Evolutionary conservation across 768 basidiomycete genomes (phyloP), one percentile per base, ranked within the genome.

Genomic region (Paxillus involutus): DNA sequence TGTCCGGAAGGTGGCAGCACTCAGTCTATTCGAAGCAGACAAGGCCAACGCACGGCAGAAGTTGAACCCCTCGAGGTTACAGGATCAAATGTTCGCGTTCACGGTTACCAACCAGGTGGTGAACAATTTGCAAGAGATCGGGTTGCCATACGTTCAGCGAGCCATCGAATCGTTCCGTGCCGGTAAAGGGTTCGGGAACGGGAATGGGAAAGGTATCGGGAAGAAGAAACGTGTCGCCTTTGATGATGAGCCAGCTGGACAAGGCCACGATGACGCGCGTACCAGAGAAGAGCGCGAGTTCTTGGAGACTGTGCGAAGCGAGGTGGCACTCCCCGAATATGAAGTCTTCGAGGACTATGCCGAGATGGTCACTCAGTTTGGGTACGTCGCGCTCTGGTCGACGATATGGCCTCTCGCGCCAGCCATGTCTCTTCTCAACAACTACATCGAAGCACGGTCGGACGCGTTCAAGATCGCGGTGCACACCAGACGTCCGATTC

Each of bases 301-400:
- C 65, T 71, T 99, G 67, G 88, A 91, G 62, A 73, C 78, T 44
- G 87, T 97, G 24, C 77, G 93, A 53, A 74, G 75, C 47, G 88
- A 98, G 73, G 86, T 87, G 6, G 81, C 82, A 24, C 75, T 95
- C 45, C 90, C 94, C 0, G 85, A 85, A 37, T 94, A 95, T 63
- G 81, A 85, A 35, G 75, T 89, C 6, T 94, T 92, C 63, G 82
- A 77, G 49, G 96, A 98, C 72, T 99, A 96, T 71, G 85, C 84
- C 63, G 97, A 99, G 74, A 98, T 99, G 95, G 91, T 91, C 14
- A 88, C 89, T 9, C 93, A 95, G 64, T 97, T 96, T 68, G 95
- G 96, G 0, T 94, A 96, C 66, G 85, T 98, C 30, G 85, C 84
- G 8, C 75, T 98, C 19, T 98, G 94, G 93, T 90, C 86, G 44